Base-by-base conservation (phyloP, 2,329 filamentous ascomycete species). In the Aureobasidium sp. region DNA sequence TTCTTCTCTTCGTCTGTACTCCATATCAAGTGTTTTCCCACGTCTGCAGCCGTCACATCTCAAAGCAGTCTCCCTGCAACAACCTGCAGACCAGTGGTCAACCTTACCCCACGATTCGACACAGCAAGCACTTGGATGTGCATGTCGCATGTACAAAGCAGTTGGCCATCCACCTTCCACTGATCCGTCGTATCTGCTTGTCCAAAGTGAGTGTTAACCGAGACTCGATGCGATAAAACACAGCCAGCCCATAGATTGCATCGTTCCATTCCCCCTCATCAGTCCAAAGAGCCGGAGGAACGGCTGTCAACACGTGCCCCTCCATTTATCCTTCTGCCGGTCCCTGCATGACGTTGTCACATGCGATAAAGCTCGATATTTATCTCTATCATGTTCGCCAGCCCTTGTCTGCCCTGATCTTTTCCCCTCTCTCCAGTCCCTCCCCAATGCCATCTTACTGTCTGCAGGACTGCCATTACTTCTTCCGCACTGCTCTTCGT, bases 391-490 rank as follows among this genome's bases (percentile, higher is more conserved):
- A 17, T 16, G 19, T 17, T 44, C 22, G 24, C 24, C 42, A 40
- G 38, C 45, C 35, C 34, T 16, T 12, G 25, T n/a, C 32, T 16
- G 4, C 8, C 25, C 19, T 37, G 30, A 38, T 22, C 47, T 50
- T 32, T 34, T 51, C 17, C 8, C 21, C 21, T 6, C 34, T 42
- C 12, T 11, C 16, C 19, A 12, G 16, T 41, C 41, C 37, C 49
- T 39, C 50, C 49, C 50, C 49, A 44, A 94, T 94, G 88, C 86
- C 86, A 76, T 71, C 78, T 63, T 91, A 88, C 70, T 94, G 77
- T 71, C 75, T 88, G 55, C 85, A 93, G 77, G 86, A 94, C 71
- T 94, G 87, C 66, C 88, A 94, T 69, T 94, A 94, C 74, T 94
- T 95, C 74, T 93, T 88, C 76, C 88, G 88, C 76, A 94, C 85